Base-by-base conservation (phyloP, 2,329 filamentous ascomycete genomes). In the Tolypocladium endophyticum region DNA sequence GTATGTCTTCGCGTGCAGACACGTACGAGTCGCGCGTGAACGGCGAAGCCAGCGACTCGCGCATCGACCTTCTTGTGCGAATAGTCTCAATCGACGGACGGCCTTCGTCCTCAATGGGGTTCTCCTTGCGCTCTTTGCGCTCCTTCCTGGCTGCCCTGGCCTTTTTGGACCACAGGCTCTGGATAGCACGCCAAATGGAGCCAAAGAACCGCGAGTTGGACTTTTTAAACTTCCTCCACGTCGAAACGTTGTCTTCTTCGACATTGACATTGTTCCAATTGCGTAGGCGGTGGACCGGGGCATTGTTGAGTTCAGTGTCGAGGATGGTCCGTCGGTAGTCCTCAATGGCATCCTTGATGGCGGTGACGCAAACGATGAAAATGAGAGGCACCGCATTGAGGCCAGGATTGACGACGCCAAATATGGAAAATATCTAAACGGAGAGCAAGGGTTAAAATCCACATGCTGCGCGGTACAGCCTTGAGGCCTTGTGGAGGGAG, bases 211-310 rank as follows among this genome's bases (percentile, higher is more conserved):
- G 81, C 0, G 91, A 88, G 57, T 81, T 91, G 5, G 89, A 89
- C 78, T 99, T 99, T 76, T 99, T 99, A 76, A 94, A 82, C 65
- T 79, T 86, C 68, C 94, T 87, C 94, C 94, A 99, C 35, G 83
- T 47, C 1, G 90, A 92, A 50, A 99, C 82, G 63, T 90, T 87
- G 68, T 97, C 93, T 65, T 92, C 89, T 45, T 88, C 85, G 18
- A 92, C 90, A 67, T 99, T 99, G 67, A 97, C 92, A 67, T 99
- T 99, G 65, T 88, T 82, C 87, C 90, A 97, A 63, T 92, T 87
- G 16, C 91, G 80, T 25, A 99, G 79, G 61, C 93, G 86, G 74
- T 99, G 93, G 12, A 97, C 90, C 0, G 92, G 90, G 2, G 94
- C 94, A 71, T 99, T 97, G 76, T 99, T 99, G 63, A 99, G 81